Evolutionary conservation across 768 basidiomycete species (phyloP), one percentile per base, ranked within the genome.

Genomic region (Lactifluus rugatus): DNA sequence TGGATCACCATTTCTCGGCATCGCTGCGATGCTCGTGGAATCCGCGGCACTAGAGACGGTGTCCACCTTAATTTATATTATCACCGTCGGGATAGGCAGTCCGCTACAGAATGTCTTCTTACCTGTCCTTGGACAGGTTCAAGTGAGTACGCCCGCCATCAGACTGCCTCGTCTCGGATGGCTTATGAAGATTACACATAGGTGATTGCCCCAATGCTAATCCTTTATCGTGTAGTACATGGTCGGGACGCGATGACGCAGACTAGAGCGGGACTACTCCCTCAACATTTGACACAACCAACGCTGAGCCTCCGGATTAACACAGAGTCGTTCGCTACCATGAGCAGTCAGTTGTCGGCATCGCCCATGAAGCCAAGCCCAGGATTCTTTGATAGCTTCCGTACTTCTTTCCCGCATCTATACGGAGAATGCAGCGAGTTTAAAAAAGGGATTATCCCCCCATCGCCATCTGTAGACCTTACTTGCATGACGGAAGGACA

Each of bases 201-300:
- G 63, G 55, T 57, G 23, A 59, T 64, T 3, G 60, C 61, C 1
- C 61, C 63, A 5, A 52, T 64, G 53, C 21, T 64, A 19, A 62
- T 64, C 17, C 37, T 64, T 28, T 63, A 56, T 46, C 57, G 62
- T 28, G 63, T 62, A 17, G 52, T 48, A 31, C 57, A 52, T 2
- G 54, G 57, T 4, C 61, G 57, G 11, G 61, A 45, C 14, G 34
- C 21, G 26, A 41, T 51, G 19, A 48, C 48, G 7, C n/a, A 39
- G 13, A 52, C 34, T 11, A 34, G 13, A 13, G 7, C 42, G 10
- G 54, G 3, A 32, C 31, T 60, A 39, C 37, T 50, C 19, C 49
- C 50, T 0, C 2, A 32, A 39, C 28, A 56, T 26, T 19, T 11
- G 21, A 26, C 21, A 9, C 36, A 41, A 21, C 48, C 42, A n/a